phyloP scores from a whole-genome alignment of 1,284 basidiomycete genomes.

The Cystobasidiaceae sp. region DNA sequence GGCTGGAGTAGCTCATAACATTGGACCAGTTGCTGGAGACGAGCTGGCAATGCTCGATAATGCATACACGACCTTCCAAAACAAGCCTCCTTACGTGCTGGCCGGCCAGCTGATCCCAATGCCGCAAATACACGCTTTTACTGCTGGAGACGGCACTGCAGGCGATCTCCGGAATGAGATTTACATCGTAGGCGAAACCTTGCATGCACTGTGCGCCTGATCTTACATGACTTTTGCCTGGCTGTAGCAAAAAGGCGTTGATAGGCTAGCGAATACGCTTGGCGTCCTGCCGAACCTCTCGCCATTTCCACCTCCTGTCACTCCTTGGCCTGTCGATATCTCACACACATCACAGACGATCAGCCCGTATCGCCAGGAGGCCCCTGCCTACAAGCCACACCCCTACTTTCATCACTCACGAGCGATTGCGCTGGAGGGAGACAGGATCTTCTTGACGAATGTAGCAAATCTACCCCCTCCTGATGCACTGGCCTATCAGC shows the following conservation, averaged over 20 bases:
- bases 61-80: conserved; percentile 40
- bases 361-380: conserved; percentile 6
- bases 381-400: conserved; percentile 14
- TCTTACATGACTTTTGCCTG: too few relatives aligned
- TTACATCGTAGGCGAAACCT: conserved; percentile 35
- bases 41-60: conserved; percentile 41
- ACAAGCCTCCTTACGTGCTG: conserved; percentile 39
- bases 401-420: conserved; percentile 35
- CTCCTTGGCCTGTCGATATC: conserved; percentile 7
- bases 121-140: conserved; percentile 22
- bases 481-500: conserved; percentile 36
- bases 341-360: conserved; percentile 29
- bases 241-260: conserved; percentile 8
- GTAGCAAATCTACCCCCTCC: conserved; percentile 35
- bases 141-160: conserved; percentile 35
- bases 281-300: background rate
- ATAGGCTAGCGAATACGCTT: background rate
- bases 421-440: conserved; percentile 21
- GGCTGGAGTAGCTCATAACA: background rate
- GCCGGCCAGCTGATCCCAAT: conserved; percentile 29
- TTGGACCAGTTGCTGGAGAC: conserved; percentile 22
- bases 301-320: background rate
- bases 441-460: conserved; percentile 39
- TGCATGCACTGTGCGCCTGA: too few relatives aligned
- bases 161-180: conserved; percentile 37